Evolutionary conservation across 2,329 filamentous ascomycete species (phyloP).

Genomic region (Xylariaceae sp.): DNA sequence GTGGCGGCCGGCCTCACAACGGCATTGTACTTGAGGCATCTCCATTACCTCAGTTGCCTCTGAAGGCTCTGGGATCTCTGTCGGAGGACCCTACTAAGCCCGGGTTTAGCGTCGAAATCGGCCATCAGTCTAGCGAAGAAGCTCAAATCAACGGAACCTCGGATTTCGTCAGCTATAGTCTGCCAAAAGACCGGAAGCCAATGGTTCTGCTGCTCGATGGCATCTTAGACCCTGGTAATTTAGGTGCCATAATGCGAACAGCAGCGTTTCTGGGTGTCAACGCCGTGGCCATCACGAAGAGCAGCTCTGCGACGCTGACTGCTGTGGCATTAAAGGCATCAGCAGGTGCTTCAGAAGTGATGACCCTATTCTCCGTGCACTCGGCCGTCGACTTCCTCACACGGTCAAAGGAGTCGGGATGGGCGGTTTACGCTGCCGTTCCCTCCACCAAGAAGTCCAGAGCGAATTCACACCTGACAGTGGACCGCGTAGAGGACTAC

Average conservation of each 20-base stretch:
- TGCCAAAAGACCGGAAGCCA: slow-evolving; percentile 52
- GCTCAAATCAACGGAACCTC: slow-evolving; percentile 65
- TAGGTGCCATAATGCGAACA: slow-evolving; percentile 84
- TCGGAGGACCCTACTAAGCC: slow-evolving; percentile 40
- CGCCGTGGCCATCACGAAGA: slow-evolving; percentile 72
- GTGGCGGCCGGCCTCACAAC: slow-evolving; percentile 79
- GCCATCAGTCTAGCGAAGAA: slow-evolving; percentile 71
- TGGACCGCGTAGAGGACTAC: slow-evolving; percentile 44
- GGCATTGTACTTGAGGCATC: slow-evolving; percentile 85
- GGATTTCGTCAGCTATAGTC: slow-evolving; percentile 40
- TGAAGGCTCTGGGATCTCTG: slow-evolving; percentile 53
- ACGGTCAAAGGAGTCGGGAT: slow-evolving; percentile 65
- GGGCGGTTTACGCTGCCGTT: slow-evolving; percentile 78
- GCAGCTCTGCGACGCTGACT: slow-evolving; percentile 69
- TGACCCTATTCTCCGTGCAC: slow-evolving; percentile 67
- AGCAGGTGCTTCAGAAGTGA: slow-evolving; percentile 77
- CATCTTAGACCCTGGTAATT: slow-evolving; percentile 81
- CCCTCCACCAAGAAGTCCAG: slow-evolving; percentile 38
- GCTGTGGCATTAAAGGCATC: slow-evolving; percentile 82
- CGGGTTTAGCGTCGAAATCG: slow-evolving; percentile 58
- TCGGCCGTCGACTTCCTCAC: slow-evolving; percentile 67
- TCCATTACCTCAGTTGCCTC: slow-evolving; percentile 68
- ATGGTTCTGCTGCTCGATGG: slow-evolving; percentile 72
- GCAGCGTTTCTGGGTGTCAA: slow-evolving; percentile 89
- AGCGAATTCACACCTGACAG: slow-evolving; percentile 43